Evolutionary conservation across 2,329 filamentous ascomycete species (phyloP), one percentile per base, ranked within the genome.

Genomic region (Chrysoporthe puriensis): DNA sequence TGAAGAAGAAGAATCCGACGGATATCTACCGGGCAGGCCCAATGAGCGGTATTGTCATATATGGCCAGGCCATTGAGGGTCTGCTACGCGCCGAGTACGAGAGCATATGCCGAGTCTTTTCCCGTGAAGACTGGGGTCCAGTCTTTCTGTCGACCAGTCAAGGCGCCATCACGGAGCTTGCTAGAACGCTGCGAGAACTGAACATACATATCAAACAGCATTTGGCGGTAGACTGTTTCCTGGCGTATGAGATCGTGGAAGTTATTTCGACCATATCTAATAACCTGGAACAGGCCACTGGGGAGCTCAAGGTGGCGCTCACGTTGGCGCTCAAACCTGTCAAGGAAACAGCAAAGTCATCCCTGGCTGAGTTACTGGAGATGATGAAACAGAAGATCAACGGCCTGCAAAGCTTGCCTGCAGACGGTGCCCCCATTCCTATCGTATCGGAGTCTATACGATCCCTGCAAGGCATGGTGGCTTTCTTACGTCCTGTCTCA

Each of bases 231-330:
- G 96, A 99, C 77, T 98, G 95, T 79, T 98, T 93, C 77, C 86
- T 99, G 61, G 94, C 94, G 8, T 99, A 97, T 77, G 96, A 99
- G 76, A 92, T 98, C 43, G 92, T 96, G 43, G 95, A 97, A 74
- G 92, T 97, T 69, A 88, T 98, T 59, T 92, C 93, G 0, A 86
- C 86, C 14, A 84, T 97, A 60, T 94, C 93, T 2, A 90, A 90
- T 66, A 90, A 91, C 50, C 82, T 99, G 4, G 95, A 97, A 71
- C 86, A 87, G 4, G 89, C 91, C 70, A 97, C 94, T 0, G 93
- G 93, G 2, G 93, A 97, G 74, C 84, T 97, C 67, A 97, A 97
- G 76, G 84, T 87, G 42, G 87, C 93, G 6, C 87, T 99, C 63
- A 90, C 92, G 5, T 93, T 96, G 65, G 92, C 93, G 9, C 82